Conservation (phyloP, 805 yeast genomes). For the Pichia nanzhaoensis region DNA sequence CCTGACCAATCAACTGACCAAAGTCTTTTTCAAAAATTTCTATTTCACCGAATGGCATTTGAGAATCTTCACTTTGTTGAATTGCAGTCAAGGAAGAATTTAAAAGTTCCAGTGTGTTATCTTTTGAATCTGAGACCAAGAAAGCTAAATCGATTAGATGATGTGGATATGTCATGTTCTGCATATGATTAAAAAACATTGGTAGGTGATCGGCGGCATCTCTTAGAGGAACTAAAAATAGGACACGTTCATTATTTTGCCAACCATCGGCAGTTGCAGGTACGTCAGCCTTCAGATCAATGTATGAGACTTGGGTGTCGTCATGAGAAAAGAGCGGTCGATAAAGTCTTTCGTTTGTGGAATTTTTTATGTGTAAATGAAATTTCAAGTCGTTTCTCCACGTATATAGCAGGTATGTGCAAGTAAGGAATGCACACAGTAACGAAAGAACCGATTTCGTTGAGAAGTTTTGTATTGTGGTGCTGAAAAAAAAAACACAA, state of each 20-base stretch:
- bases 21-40: conserved; percentile 89
- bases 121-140: conserved; percentile 84
- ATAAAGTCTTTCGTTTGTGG: neutral
- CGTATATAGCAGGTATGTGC: neutral
- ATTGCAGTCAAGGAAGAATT: conserved; percentile 45
- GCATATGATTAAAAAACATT: conserved; percentile 53
- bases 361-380: neutral
- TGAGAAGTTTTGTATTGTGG: neutral
- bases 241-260: conserved; percentile 45
- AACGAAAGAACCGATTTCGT: neutral
- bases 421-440: neutral
- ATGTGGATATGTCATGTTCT: conserved; percentile 53
- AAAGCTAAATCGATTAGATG: conserved; percentile 59
- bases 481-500: neutral
- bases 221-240: conserved; percentile 52
- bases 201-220: conserved; percentile 57
- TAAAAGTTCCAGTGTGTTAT: conserved; percentile 73
- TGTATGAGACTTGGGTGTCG: conserved; percentile 11
- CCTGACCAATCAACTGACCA: conserved; percentile 90
- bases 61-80: conserved; percentile 57
- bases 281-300: conserved; percentile 37
- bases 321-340: conserved; percentile 15
- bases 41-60: conserved; percentile 71
- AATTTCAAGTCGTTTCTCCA: neutral
- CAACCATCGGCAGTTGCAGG: conserved; percentile 43